Evolutionary conservation across 108 stramenopile genomes (phyloP), one percentile per base, ranked within the genome.

Genomic region (Cyclotella atomus): DNA sequence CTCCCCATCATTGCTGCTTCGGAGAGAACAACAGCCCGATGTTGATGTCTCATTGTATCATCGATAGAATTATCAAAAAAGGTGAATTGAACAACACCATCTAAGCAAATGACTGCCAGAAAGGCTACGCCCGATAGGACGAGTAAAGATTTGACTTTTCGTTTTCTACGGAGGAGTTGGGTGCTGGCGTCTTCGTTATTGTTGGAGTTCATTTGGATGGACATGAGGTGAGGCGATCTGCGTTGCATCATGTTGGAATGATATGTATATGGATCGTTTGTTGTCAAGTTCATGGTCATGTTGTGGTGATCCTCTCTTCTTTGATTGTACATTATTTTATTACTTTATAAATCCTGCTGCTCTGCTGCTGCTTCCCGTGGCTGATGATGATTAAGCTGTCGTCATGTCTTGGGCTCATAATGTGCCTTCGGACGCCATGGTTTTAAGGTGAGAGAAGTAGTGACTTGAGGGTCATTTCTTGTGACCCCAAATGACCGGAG

Each of bases 71-170:
- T 41, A 32, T 38, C 19, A 3, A 35, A 49, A 38, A 32, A 46
- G 29, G 21, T 59, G 6, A 71, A 60, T 50, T 71, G 77, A 10
- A 54, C 23, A 23, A 71, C 34, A 3, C 64, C 77, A 23, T 79
- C 77, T 10, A 79, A 38, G 0, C 60, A 52, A 3, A 79, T 19
- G 49, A 62, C 7, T 3, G 21, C 70, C 20, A 79, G 19, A 34
- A 71, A 79, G 14, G 57, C 44, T 20, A 67, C 2, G 10, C 53
- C 63, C 0, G 77, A 29, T 4, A 71, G 45, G 0, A 71, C 20
- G 9, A 79, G 30, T 14, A 59, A 30, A 1, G 56, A 59, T 59
- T 33, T 59, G 2, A 23, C 56, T 10, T 30, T 28, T 14, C 56
- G 56, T 59, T 59, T 59, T 12, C 56, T 28, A 9, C n/a, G 56